Evolutionary conservation across 2,329 filamentous ascomycete genomes (phyloP).

Genomic region (Claviceps quebecensis): DNA sequence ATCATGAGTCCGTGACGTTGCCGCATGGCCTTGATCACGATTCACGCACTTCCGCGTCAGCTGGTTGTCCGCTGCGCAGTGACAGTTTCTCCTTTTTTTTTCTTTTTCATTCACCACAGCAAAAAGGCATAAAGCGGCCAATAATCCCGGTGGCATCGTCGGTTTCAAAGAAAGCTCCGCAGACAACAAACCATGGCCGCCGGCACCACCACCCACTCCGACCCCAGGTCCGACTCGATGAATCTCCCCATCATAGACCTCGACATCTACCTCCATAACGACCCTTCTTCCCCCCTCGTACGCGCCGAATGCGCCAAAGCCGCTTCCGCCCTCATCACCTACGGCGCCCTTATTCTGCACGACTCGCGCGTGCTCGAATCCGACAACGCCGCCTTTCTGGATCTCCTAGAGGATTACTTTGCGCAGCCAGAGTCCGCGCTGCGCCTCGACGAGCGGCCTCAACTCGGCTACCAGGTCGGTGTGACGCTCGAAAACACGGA

Average conservation of each 20-base stretch:
- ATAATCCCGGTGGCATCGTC: no score
- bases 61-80: no score
- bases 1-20: not conserved
- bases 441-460: conserved; percentile 38
- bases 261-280: conserved; percentile 37
- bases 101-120: no score
- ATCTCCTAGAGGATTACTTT: conserved; percentile 52
- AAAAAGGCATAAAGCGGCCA: no score
- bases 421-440: conserved; percentile 37
- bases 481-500: conserved; percentile 50
- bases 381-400: conserved; percentile 43
- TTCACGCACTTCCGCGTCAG: no score
- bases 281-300: conserved; percentile 27
- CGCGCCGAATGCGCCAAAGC: conserved; percentile 38
- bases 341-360: conserved; percentile 45
- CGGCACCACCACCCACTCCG: not conserved
- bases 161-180: not conserved
- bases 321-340: conserved; percentile 42
- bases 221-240: conserved; percentile 25
- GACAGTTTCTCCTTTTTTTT: no score
- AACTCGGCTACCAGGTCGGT: conserved; percentile 45
- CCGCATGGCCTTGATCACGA: no score
- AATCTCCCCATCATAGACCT: conserved; percentile 46
- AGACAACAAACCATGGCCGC: not conserved
- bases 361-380: conserved; percentile 42